Evolutionary conservation across 2,329 filamentous ascomycete genomes (phyloP).

Genomic region (Xylariaceae sp.): DNA sequence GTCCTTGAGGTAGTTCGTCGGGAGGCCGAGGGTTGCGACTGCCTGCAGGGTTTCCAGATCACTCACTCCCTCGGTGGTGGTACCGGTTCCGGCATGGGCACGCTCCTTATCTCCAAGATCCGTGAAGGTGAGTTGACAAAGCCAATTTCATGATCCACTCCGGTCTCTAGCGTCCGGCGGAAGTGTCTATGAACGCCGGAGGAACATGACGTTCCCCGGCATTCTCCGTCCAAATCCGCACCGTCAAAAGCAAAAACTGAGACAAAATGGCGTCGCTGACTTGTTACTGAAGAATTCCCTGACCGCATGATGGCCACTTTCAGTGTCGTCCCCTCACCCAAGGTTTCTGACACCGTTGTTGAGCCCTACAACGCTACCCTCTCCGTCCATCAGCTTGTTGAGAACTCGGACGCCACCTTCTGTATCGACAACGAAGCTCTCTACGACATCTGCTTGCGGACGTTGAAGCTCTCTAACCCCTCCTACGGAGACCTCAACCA

Average conservation of each 20-base stretch:
- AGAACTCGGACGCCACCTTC: slow-evolving; percentile 99
- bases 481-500: slow-evolving; percentile 99
- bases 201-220: not conserved
- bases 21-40: slow-evolving; percentile 98
- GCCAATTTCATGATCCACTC: not conserved
- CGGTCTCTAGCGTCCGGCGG: not conserved
- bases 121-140: slow-evolving; percentile 54
- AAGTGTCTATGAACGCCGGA: not conserved
- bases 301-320: slow-evolving; percentile 99
- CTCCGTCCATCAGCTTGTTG: slow-evolving; percentile 96
- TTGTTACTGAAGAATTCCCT: slow-evolving; percentile 65
- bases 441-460: slow-evolving; percentile 99
- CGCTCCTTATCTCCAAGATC: slow-evolving; percentile 99
- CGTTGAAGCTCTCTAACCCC: slow-evolving; percentile 96
- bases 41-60: slow-evolving; percentile 99
- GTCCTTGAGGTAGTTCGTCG: slow-evolving; percentile 98
- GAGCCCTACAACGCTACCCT: slow-evolving; percentile 99
- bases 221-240: not conserved
- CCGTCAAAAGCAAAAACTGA: not conserved
- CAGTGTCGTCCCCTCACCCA: slow-evolving; percentile 96
- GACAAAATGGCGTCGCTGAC: not conserved
- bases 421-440: slow-evolving; percentile 99
- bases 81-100: slow-evolving; percentile 99
- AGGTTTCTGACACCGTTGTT: slow-evolving; percentile 99
- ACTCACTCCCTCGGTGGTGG: slow-evolving; percentile 99